A percentile compares a stretch with the other conserved stretches of the same genome.
Conservation (phyloP, 768 basidiomycete species). For the Leucocoprinus leucothites region DNA sequence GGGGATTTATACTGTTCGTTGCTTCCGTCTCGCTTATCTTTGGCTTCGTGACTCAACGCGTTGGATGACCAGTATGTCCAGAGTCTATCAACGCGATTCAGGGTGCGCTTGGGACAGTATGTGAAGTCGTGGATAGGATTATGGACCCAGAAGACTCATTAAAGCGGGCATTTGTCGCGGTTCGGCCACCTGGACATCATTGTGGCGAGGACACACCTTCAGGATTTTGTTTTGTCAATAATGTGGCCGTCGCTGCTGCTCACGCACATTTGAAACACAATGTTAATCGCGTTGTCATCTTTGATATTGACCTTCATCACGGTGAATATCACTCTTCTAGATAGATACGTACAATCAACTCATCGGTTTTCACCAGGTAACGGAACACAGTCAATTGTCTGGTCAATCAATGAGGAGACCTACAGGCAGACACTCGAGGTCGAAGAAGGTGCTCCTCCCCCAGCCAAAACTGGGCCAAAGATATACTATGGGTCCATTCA, state of each 20-base stretch:
- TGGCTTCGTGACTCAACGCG: not conserved
- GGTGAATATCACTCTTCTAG: slow-evolving; percentile 38
- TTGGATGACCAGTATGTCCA: slow-evolving; percentile 59
- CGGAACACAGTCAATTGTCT: slow-evolving; percentile 89
- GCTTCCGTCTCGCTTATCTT: slow-evolving; percentile 4
- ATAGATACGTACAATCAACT: not conserved
- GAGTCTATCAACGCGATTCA: slow-evolving; percentile 74
- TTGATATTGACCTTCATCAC: slow-evolving; percentile 93
- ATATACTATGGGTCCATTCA: slow-evolving; percentile 93
- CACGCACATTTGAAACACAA: slow-evolving; percentile 84
- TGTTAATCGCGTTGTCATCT: slow-evolving; percentile 75
- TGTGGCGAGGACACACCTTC: slow-evolving; percentile 87
- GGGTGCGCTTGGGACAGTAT: slow-evolving; percentile 79
- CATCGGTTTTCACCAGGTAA: slow-evolving; percentile 53
- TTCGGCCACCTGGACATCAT: slow-evolving; percentile 93
- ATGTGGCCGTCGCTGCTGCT: slow-evolving; percentile 85
- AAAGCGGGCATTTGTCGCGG: slow-evolving; percentile 71
- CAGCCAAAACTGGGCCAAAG: slow-evolving; percentile 35
- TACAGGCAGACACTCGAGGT: slow-evolving; percentile 65
- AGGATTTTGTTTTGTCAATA: slow-evolving; percentile 96
- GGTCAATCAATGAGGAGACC: slow-evolving; percentile 89
- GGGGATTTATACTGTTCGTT: slow-evolving; percentile 81
- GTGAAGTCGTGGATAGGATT: slow-evolving; percentile 82
- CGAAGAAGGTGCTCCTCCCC: slow-evolving; percentile 32
- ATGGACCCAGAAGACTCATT: slow-evolving; percentile 21